These are phyloP conservation scores for Sanchytrium tribonematis DNA, from an alignment of 371 early-diverging fungal genomes.

Conservation along the genomic window DNA sequence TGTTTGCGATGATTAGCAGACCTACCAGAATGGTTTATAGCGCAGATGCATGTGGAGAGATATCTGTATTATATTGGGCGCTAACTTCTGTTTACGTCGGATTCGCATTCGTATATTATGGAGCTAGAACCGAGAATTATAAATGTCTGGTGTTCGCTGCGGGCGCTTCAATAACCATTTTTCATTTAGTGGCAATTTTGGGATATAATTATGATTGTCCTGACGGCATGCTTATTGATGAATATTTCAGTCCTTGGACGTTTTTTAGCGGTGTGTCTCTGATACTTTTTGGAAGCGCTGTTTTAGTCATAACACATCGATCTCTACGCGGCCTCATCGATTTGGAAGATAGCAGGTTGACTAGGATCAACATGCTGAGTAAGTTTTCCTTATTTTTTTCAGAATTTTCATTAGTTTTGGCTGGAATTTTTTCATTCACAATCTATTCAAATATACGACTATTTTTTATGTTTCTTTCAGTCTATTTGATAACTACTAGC, in stretches of 20 bases:
- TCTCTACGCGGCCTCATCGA: neutral
- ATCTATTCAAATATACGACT: neutral
- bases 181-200: neutral
- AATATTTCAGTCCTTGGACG: neutral
- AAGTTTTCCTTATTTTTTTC: neutral
- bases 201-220: neutral
- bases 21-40: neutral
- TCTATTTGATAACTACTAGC: neutral
- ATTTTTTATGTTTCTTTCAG: neutral
- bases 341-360: neutral
- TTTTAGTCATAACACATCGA: neutral
- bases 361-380: neutral
- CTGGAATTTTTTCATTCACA: neutral
- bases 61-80: neutral
- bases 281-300: neutral
- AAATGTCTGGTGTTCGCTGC: neutral
- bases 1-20: neutral
- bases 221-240: neutral
- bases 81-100: neutral
- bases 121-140: neutral
- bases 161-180: neutral
- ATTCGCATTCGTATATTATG: neutral
- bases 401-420: neutral
- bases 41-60: neutral
- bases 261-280: neutral